Evolutionary conservation across 805 yeast genomes (phyloP).

Genomic region (Ogataea trehalophila): DNA sequence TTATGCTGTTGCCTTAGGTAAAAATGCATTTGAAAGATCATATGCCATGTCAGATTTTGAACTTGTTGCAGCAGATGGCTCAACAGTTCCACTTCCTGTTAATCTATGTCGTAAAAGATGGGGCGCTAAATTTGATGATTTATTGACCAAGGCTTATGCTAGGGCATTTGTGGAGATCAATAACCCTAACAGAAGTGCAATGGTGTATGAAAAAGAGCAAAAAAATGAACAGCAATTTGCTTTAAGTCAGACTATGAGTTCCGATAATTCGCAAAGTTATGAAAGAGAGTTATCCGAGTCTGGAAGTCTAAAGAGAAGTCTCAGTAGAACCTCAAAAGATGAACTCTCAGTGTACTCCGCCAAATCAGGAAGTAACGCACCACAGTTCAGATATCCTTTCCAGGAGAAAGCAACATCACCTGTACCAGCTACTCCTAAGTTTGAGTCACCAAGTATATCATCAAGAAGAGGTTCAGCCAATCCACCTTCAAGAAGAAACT

Average conservation of each 20-base stretch:
- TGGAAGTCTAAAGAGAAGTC: constrained; percentile 5
- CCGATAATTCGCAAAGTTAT: not conserved
- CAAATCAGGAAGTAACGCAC: constrained; percentile 27
- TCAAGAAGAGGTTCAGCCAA: constrained; percentile 16
- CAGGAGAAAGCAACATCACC: constrained; percentile 39
- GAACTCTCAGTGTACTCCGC: constrained; percentile 6
- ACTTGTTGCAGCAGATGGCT: constrained; percentile 65
- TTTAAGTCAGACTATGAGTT: too few relatives aligned
- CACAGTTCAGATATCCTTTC: constrained; percentile 65
- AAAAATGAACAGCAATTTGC: too few relatives aligned
- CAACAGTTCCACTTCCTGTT: constrained; percentile 57
- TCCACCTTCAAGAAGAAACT: constrained; percentile 12
- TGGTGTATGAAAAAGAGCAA: not conserved
- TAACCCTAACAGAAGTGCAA: constrained; percentile 3
- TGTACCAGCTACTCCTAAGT: constrained; percentile 11
- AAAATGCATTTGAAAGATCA: constrained; percentile 68
- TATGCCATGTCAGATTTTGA: constrained; percentile 66
- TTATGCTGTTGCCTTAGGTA: constrained; percentile 71
- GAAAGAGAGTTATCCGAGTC: constrained; percentile 6
- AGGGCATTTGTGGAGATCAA: constrained; percentile 39
- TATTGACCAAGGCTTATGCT: constrained; percentile 61
- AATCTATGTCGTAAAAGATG: constrained; percentile 64
- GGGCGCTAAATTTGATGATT: constrained; percentile 65
- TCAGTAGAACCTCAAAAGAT: constrained; percentile 11
- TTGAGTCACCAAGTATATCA: constrained; percentile 12